Evolutionary conservation across 106 monocot genomes (phyloP).

Genomic region (Dendrobium huoshanense): DNA sequence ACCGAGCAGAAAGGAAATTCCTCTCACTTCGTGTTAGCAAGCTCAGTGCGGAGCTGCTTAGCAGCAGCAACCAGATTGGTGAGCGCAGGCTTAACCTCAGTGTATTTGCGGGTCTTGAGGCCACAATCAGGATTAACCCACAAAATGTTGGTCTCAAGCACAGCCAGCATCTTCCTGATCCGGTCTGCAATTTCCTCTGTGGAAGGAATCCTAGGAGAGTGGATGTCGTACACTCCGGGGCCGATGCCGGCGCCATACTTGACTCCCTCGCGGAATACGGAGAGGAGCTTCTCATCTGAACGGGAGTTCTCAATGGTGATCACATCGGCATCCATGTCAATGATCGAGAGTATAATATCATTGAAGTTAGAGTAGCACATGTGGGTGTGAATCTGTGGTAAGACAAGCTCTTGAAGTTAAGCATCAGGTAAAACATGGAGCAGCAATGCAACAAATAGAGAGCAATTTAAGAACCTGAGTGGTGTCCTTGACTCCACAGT

Average conservation of each 20-base stretch:
- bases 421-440: neutral
- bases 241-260: conserved; percentile 29
- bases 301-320: conserved; percentile 33
- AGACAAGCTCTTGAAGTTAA: no score
- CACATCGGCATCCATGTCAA: conserved; percentile 28
- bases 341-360: conserved; percentile 29
- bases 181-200: conserved; percentile 24
- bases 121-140: conserved; percentile 30
- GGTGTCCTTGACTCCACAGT: conserved; percentile 25
- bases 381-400: conserved; percentile 20
- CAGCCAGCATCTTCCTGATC: conserved; percentile 24
- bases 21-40: conserved; percentile 13
- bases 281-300: conserved; percentile 29
- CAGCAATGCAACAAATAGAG: neutral
- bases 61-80: conserved; percentile 22
- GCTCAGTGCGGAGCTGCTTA: conserved; percentile 20
- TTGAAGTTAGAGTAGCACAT: conserved; percentile 36
- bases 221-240: conserved; percentile 27
- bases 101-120: conserved; percentile 28
- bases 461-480: conserved; percentile 15
- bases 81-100: conserved; percentile 22
- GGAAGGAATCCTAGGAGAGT: conserved; percentile 27
- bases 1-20: neutral
- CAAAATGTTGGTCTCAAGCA: conserved; percentile 22
- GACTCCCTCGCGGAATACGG: conserved; percentile 26